A percentile compares a stretch with the other conserved stretches of the same genome.
phyloP scores from a whole-genome alignment of 2,329 filamentous ascomycete genomes.

The Davidsoniella neocaledoniae region DNA sequence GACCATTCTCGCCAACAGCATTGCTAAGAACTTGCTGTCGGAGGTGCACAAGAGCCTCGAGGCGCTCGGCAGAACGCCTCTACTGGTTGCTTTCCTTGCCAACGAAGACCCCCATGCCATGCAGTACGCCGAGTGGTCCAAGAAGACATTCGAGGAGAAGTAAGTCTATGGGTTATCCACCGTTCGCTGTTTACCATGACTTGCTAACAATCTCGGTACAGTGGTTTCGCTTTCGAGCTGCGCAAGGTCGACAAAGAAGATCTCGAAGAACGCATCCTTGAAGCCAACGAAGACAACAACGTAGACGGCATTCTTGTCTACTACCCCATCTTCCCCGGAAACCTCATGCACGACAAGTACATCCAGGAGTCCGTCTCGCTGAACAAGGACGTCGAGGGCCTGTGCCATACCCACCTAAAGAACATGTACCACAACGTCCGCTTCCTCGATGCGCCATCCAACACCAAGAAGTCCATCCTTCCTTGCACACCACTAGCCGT shows the following conservation, averaged over 20 bases:
- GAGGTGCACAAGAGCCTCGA: constrained; percentile 65
- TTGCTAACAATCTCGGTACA: constrained; percentile 20
- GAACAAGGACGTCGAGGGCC: constrained; percentile 85
- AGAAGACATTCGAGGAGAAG: constrained; percentile 93
- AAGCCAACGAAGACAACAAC: constrained; percentile 59
- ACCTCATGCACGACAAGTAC: constrained; percentile 79
- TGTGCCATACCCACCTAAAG: constrained; percentile 86
- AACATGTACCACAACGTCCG: constrained; percentile 99
- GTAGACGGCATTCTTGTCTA: constrained; percentile 94
- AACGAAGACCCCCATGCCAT: constrained; percentile 80
- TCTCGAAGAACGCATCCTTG: constrained; percentile 75
- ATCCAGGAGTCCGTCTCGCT: constrained; percentile 87
- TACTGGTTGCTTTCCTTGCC: constrained; percentile 79
- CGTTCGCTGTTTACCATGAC: background rate
- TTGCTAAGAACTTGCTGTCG: constrained; percentile 63
- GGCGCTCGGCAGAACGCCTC: constrained; percentile 55
- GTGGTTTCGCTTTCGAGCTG: constrained; percentile 80
- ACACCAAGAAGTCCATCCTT: constrained; percentile 75
- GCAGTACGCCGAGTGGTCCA: constrained; percentile 94
- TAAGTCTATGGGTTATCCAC: constrained; percentile 31
- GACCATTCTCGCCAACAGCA: constrained; percentile 74
- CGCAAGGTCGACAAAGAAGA: constrained; percentile 70
- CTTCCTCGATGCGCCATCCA: constrained; percentile 65
- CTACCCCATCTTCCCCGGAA: constrained; percentile 79
- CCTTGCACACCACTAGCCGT: constrained; percentile 92